Conservation (phyloP, 1,284 basidiomycete genomes). For the Cutaneotrichosporon daszewskae region DNA sequence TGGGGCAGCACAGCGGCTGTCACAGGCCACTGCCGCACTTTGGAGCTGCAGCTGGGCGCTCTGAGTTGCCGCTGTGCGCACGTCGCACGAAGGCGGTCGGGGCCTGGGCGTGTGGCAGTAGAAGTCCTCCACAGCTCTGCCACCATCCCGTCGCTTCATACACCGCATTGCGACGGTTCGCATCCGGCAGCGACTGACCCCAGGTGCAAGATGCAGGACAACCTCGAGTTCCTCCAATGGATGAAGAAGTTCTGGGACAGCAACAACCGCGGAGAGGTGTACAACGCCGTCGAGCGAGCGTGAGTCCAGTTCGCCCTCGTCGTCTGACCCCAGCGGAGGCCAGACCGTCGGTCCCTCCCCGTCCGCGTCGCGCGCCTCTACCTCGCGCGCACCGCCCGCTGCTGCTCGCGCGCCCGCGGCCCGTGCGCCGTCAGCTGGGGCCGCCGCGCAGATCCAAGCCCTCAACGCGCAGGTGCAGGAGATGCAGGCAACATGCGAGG, state of each 20-base stretch:
- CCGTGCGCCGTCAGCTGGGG: conserved; percentile 23
- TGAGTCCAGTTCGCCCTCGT: conserved; percentile 18
- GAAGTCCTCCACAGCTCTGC: too few relatives aligned
- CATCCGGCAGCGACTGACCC: neutral
- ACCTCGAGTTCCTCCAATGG: conserved; percentile 98
- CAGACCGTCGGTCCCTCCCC: neutral
- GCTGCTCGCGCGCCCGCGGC: conserved; percentile 7
- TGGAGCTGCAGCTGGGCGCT: too few relatives aligned
- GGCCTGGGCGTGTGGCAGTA: too few relatives aligned
- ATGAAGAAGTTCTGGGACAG: conserved; percentile 92
- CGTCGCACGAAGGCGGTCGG: too few relatives aligned
- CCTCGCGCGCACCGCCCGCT: conserved; percentile 14
- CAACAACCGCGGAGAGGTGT: conserved; percentile 80
- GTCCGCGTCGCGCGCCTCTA: conserved; percentile 9
- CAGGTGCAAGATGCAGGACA: conserved; percentile 98
- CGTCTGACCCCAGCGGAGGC: conserved; percentile 7
- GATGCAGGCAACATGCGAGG: conserved; percentile 74
- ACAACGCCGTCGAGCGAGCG: conserved; percentile 69
- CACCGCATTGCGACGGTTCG: too few relatives aligned
- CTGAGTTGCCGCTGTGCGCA: too few relatives aligned
- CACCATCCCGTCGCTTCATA: too few relatives aligned
- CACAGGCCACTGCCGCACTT: too few relatives aligned
- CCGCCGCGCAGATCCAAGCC: conserved; percentile 19
- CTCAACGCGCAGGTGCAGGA: conserved; percentile 66
- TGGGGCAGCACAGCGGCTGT: too few relatives aligned